These are phyloP conservation scores for Metroxylon sagu DNA, from an alignment of 176 grass and related monocot species.

Conservation along the genomic window DNA sequence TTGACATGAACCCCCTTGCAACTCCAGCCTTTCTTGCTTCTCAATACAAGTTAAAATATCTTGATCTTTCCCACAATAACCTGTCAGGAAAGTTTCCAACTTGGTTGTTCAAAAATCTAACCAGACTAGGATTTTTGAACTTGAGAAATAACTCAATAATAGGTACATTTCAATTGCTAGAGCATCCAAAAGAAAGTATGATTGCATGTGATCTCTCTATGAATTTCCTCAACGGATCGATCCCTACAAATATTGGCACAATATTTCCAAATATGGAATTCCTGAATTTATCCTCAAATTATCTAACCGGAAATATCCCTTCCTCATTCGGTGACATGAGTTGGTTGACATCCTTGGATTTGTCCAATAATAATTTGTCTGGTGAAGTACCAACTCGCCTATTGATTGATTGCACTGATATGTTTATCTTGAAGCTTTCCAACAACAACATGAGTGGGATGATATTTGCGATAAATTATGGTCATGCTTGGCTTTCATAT, in stretches of 20 bases:
- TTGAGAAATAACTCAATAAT: slow-evolving; percentile 23
- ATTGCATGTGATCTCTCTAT: neutral
- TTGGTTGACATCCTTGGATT: neutral
- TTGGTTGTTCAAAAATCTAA: slow-evolving; percentile 25
- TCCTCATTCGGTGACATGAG: neutral
- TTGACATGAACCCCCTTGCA: slow-evolving; percentile 4
- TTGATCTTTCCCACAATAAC: slow-evolving; percentile 29
- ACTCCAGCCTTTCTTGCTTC: slow-evolving; percentile 16
- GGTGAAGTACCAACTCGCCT: slow-evolving; percentile 15
- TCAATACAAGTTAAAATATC: slow-evolving; percentile 1
- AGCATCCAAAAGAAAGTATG: slow-evolving; percentile 1
- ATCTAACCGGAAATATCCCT: slow-evolving; percentile 16
- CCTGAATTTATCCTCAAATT: slow-evolving; percentile 19
- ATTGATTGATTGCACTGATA: neutral
- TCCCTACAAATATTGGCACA: slow-evolving; percentile 16
- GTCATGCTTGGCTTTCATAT: neutral
- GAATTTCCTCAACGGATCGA: neutral
- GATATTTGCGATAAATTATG: neutral
- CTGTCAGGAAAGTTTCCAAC: slow-evolving; percentile 12
- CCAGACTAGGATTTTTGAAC: neutral
- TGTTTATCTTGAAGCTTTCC: neutral
- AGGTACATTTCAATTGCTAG: slow-evolving; percentile 1
- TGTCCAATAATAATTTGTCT: slow-evolving; percentile 24
- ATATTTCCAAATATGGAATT: neutral
- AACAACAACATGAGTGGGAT: slow-evolving; percentile 5